Evolutionary conservation across 2,329 filamentous ascomycete species (phyloP).

Genomic region (Colletotrichum echinochloae): DNA sequence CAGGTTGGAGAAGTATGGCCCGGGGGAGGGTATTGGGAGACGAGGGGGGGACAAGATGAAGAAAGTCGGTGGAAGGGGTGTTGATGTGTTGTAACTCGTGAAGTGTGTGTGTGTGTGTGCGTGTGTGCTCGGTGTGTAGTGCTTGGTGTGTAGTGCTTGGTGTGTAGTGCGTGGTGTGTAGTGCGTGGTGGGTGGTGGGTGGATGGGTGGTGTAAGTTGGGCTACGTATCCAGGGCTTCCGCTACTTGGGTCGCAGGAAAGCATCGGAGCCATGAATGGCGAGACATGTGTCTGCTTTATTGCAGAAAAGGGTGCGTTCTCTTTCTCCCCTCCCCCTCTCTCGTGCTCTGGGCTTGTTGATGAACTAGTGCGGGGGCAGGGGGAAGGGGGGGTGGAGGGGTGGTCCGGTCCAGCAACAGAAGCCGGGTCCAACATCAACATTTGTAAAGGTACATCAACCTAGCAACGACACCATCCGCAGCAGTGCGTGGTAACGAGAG

Average conservation of each 20-base stretch:
- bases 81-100: constrained; percentile 39
- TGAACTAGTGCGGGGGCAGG: constrained; percentile 38
- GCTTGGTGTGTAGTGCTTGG: not conserved
- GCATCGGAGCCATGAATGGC: constrained; percentile 64
- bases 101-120: constrained; percentile 34
- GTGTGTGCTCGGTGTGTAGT: constrained; percentile 32
- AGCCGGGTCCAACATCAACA: constrained; percentile 33
- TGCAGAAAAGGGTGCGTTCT: constrained; percentile 57
- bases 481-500: constrained; percentile 33
- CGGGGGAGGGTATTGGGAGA: constrained; percentile 33
- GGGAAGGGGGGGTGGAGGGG: constrained; percentile 19
- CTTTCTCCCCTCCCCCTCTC: constrained; percentile 1
- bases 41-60: constrained; percentile 28
- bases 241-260: constrained; percentile 55
- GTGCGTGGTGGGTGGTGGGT: constrained; percentile 27
- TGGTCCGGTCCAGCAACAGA: constrained; percentile 38
- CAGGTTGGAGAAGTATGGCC: constrained; percentile 29
- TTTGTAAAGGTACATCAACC: constrained; percentile 36
- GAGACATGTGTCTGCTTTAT: constrained; percentile 74
- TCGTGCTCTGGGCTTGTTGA: constrained; percentile 25
- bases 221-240: constrained; percentile 61
- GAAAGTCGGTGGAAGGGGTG: constrained; percentile 42
- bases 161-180: not conserved
- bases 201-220: constrained; percentile 56
- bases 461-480: constrained; percentile 18